Base-by-base conservation (phyloP, 805 yeast genomes). In the Tetrapisispora pingtungensis region DNA sequence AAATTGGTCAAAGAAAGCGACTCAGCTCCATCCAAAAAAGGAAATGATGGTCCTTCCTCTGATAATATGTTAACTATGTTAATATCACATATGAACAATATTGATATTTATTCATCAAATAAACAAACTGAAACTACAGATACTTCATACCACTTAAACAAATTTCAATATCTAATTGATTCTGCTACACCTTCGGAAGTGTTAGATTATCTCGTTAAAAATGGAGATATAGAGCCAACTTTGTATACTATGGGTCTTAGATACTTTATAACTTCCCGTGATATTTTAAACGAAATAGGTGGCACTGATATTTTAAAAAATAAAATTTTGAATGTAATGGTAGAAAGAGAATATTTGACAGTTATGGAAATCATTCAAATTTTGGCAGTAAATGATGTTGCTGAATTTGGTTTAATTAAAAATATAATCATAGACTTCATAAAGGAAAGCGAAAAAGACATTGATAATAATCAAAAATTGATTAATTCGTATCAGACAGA, bases 311-410 rank as follows among this genome's bases (percentile, higher is more conserved):
- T 73, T 39, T 64, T 77, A 44, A 55, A 53, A 39, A 62, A 65
- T 42, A 57, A 58, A 15, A 65, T 89, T 0, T 60, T 90, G 17
- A 65, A 73, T 24, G 72, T 69, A 45, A 73, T 85, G 40, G 72
- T 75, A 39, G 58, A 67, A 2, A 64, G 68, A 14, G 73, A 75
- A 40, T 58, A 83, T 14, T 69, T 85, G 64, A 70, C 94, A 0
- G 84, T 94, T 0, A 61, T 86, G 17, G 96, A 89, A 51, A 67
- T 93, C 1, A 69, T 90, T n/a, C 80, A 81, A 49, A 73, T 80
- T 2, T 61, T 88, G 36, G 73, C 87, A 34, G 60, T 72, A 3
- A 78, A 79, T 36, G 77, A 77, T 12, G 78, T 74, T 26, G 77
- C 86, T 0, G 77, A 83, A 0, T 72, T 85, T 31, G 95, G 94